These are phyloP conservation scores for Epichloe coenophiala DNA, from an alignment of 2,329 filamentous ascomycete species.

Conservation along the genomic window DNA sequence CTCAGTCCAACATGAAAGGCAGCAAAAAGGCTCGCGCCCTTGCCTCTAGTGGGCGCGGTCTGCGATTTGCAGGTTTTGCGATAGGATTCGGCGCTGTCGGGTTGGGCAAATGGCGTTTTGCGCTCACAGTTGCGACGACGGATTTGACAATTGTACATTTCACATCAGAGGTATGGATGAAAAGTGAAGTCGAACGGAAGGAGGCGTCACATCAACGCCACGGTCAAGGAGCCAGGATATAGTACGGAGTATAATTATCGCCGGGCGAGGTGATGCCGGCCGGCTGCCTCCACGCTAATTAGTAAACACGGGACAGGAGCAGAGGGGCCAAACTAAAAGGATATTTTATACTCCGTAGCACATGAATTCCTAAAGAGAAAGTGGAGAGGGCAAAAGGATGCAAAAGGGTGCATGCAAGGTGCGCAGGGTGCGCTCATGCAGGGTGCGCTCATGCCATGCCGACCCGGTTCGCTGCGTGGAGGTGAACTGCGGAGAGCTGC, in stretches of 20 bases:
- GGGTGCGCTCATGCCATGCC: background rate
- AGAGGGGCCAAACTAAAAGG: slow-evolving; percentile 6
- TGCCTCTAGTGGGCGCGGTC: background rate
- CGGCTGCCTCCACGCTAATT: slow-evolving; percentile 2
- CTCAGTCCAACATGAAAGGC: slow-evolving; percentile 1
- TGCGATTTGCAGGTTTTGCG: background rate
- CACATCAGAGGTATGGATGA: background rate
- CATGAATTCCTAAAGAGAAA: background rate
- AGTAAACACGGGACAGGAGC: slow-evolving; percentile 7
- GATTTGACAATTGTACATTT: background rate
- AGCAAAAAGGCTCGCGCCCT: background rate
- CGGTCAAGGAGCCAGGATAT: slow-evolving; percentile 2
- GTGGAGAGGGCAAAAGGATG: background rate
- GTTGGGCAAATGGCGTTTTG: background rate
- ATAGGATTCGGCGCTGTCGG: background rate
- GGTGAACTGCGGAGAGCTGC: background rate
- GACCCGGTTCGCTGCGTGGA: background rate
- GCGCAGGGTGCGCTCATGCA: background rate
- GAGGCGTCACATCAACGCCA: background rate
- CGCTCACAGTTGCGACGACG: background rate
- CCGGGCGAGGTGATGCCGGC: slow-evolving; percentile 12
- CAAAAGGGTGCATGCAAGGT: background rate
- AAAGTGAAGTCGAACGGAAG: background rate
- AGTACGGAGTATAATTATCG: background rate
- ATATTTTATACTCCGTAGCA: slow-evolving; percentile 10